Conservation (phyloP, 305 asterid genomes). For the Striga hermonthica region DNA sequence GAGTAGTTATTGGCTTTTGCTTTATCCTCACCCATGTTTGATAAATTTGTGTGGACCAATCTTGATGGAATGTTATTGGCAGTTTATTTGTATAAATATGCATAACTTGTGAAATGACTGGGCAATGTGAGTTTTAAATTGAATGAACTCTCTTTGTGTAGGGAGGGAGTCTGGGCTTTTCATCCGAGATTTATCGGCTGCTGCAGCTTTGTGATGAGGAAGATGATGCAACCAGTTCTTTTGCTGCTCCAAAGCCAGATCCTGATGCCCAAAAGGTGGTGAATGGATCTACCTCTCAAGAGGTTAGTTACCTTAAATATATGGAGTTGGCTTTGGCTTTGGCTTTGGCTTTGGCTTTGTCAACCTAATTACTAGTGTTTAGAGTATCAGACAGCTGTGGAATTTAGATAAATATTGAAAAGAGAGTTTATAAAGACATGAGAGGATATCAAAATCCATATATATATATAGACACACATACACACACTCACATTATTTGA, state of each 20-base stretch:
- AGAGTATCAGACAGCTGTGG: neutral
- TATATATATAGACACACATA: no score
- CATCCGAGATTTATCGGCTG: slow-evolving; percentile 78
- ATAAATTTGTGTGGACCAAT: slow-evolving; percentile 14
- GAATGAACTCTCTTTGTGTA: slow-evolving; percentile 38
- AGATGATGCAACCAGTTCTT: slow-evolving; percentile 94
- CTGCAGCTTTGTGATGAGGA: slow-evolving; percentile 91
- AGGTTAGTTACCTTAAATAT: slow-evolving; percentile 44
- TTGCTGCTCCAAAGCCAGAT: slow-evolving; percentile 86
- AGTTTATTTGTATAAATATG: slow-evolving; percentile 16
- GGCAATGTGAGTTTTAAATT: slow-evolving; percentile 25
- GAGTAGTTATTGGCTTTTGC: slow-evolving; percentile 2
- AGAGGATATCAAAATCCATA: neutral
- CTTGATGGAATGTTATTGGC: neutral
- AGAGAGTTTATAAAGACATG: neutral
- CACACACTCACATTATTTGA: neutral
- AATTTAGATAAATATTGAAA: neutral
- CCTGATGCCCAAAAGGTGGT: slow-evolving; percentile 61
- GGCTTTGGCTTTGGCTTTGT: neutral
- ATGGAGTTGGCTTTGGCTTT: neutral
- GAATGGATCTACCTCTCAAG: slow-evolving; percentile 49
- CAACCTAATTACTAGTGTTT: neutral
- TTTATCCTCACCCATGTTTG: neutral
- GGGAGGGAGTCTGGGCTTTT: slow-evolving; percentile 82
- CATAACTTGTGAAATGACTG: slow-evolving; percentile 16